Percentiles rank a stretch among this genome's conserved stretches.
Conservation (phyloP, 306 rosid genomes). For the Sindora glabra region DNA sequence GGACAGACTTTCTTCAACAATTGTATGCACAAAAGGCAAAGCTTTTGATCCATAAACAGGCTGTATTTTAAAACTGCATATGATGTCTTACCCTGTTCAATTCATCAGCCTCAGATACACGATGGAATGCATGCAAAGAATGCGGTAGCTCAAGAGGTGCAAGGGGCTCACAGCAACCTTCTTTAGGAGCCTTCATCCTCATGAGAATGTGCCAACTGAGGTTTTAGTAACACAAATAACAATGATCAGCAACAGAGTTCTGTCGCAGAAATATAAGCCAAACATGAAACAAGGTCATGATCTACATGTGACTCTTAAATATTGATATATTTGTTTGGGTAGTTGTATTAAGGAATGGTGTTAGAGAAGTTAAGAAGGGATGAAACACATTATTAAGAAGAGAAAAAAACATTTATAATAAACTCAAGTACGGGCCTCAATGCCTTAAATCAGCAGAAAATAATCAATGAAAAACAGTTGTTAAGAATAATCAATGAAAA, state of each 20-base stretch:
- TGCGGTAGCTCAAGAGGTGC: conserved; percentile 94
- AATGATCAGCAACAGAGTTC: conserved; percentile 14
- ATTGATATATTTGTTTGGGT: neutral
- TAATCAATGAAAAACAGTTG: too few species aligned
- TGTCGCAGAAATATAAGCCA: neutral
- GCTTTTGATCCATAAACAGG: neutral
- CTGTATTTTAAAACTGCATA: neutral
- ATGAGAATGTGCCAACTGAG: conserved; percentile 86
- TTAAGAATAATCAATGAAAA: too few species aligned
- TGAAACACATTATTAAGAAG: too few species aligned
- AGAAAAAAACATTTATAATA: too few species aligned
- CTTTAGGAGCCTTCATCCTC: conserved; percentile 86
- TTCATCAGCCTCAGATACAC: conserved; percentile 67
- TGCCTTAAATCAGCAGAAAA: too few species aligned
- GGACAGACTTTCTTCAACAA: neutral
- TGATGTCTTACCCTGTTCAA: conserved; percentile 42
- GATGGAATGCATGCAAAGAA: conserved; percentile 81
- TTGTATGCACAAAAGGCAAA: neutral
- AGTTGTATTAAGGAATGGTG: neutral
- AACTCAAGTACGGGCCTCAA: too few species aligned
- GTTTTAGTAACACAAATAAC: conserved; percentile 16
- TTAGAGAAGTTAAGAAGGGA: neutral
- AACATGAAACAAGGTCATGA: neutral
- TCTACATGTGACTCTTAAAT: neutral
- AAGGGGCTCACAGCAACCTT: conserved; percentile 72